Percentiles rank a stretch among this genome's conserved stretches.
These are phyloP conservation scores for Cladosporium phlei DNA, from an alignment of 2,329 filamentous ascomycete genomes.

Conservation along the genomic window DNA sequence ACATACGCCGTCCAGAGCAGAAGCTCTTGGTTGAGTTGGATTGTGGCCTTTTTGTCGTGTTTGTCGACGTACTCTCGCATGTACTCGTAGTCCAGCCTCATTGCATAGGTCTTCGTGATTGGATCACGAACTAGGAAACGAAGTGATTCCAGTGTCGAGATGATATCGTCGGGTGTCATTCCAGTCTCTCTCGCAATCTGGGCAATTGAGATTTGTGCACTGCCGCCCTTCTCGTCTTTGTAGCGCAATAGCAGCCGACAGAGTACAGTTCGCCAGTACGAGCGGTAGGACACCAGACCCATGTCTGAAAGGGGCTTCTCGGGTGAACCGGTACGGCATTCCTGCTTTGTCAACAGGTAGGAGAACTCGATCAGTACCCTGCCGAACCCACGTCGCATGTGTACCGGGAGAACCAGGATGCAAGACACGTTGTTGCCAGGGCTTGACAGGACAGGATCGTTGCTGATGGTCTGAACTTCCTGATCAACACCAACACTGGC, in stretches of 20 bases:
- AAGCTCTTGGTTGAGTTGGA: slow-evolving; percentile 72
- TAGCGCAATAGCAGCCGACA: slow-evolving; percentile 75
- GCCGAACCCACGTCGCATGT: slow-evolving; percentile 94
- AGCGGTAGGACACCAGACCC: slow-evolving; percentile 93
- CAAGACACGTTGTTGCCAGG: slow-evolving; percentile 86
- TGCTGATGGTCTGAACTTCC: slow-evolving; percentile 15
- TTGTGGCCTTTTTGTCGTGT: slow-evolving; percentile 84
- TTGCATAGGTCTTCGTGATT: slow-evolving; percentile 79
- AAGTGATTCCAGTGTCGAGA: slow-evolving; percentile 85
- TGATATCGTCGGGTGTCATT: slow-evolving; percentile 93
- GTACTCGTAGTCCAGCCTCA: slow-evolving; percentile 79
- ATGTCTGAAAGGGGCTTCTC: slow-evolving; percentile 98
- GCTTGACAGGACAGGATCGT: slow-evolving; percentile 29
- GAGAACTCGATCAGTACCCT: slow-evolving; percentile 98
- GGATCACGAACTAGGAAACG: slow-evolving; percentile 87
- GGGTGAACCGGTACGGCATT: slow-evolving; percentile 89
- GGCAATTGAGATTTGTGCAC: slow-evolving; percentile 45
- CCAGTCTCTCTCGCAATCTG: slow-evolving; percentile 83
- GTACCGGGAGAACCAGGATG: slow-evolving; percentile 91
- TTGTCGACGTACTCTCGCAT: slow-evolving; percentile 83
- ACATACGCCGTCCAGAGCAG: slow-evolving; percentile 96
- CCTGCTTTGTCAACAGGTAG: slow-evolving; percentile 87
- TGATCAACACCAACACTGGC: slow-evolving; percentile 20
- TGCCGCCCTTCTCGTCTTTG: slow-evolving; percentile 36
- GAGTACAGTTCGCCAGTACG: slow-evolving; percentile 89